Evolutionary conservation across 352 stramenopile species (phyloP).

Genomic region (Blastocystis sp.): DNA sequence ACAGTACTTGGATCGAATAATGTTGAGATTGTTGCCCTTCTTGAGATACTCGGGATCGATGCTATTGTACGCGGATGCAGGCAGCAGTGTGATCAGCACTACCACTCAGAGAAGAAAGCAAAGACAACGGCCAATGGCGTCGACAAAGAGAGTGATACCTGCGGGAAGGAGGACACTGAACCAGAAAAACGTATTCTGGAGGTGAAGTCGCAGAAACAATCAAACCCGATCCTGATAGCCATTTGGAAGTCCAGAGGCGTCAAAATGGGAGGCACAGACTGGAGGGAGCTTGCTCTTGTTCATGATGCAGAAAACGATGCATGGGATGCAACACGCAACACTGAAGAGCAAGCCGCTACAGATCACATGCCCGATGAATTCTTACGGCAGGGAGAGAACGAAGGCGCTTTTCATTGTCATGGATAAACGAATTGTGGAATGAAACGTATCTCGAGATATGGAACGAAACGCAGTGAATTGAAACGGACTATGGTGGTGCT

Average conservation of each 20-base stretch:
- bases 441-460: not conserved
- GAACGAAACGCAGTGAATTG: too few species aligned
- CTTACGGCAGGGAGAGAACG: slow-evolving; percentile 29
- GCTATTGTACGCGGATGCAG: slow-evolving; percentile 10
- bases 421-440: not conserved
- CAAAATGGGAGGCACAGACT: slow-evolving; percentile 52
- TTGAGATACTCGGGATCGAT: slow-evolving; percentile 39
- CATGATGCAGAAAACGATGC: slow-evolving; percentile 24
- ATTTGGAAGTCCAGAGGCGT: slow-evolving; percentile 12
- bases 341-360: slow-evolving; percentile 35
- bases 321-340: slow-evolving; percentile 15
- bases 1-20: slow-evolving; percentile 6
- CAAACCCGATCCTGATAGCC: slow-evolving; percentile 10
- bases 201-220: not conserved
- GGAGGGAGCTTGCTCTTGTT: slow-evolving; percentile 37
- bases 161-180: slow-evolving; percentile 30
- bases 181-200: slow-evolving; percentile 47
- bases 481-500: too few species aligned
- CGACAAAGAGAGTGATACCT: not conserved
- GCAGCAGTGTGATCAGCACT: not conserved
- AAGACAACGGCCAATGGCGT: not conserved
- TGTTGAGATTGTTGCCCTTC: slow-evolving; percentile 2
- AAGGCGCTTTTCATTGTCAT: slow-evolving; percentile 10
- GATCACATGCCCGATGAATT: not conserved
- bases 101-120: not conserved